phyloP scores from a whole-genome alignment of 805 yeast species.

The Lachancea dasiensis region DNA sequence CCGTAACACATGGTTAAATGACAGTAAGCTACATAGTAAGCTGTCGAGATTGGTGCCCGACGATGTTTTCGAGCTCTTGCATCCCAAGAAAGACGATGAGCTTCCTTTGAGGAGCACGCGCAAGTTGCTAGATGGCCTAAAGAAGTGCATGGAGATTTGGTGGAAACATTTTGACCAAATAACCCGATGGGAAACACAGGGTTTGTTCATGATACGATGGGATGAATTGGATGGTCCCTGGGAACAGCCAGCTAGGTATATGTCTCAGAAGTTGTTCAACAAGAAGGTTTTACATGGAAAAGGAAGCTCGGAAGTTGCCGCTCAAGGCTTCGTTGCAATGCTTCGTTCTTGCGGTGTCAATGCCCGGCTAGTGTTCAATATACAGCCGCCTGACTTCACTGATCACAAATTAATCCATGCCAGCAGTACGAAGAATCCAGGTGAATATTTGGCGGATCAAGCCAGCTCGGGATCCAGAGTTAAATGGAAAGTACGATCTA shows the following conservation, averaged over 20 bases:
- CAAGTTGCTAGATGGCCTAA: conserved; percentile 69
- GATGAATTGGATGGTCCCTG: conserved; percentile 33
- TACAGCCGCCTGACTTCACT: conserved; percentile 88
- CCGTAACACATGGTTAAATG: conserved; percentile 72
- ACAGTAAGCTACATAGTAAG: conserved; percentile 34
- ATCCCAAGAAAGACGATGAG: conserved; percentile 38
- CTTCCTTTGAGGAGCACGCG: conserved; percentile 46
- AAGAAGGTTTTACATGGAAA: conserved; percentile 38
- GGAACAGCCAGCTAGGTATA: conserved; percentile 17
- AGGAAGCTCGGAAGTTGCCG: conserved; percentile 75
- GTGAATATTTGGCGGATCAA: conserved; percentile 5
- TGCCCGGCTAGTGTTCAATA: conserved; percentile 70
- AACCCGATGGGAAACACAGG: conserved; percentile 26
- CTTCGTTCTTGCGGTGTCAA: conserved; percentile 64
- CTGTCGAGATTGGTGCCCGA: conserved; percentile 46
- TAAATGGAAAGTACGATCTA: neutral
- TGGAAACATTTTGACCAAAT: conserved; percentile 45
- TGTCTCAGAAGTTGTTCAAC: conserved; percentile 38
- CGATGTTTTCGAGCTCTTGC: conserved; percentile 41
- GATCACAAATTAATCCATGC: conserved; percentile 17
- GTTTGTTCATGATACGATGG: conserved; percentile 43
- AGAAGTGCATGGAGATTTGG: conserved; percentile 62
- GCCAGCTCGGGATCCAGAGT: too few relatives aligned
- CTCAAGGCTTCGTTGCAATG: conserved; percentile 81
- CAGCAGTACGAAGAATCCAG: neutral